Conservation (phyloP, 2,329 filamentous ascomycete species). For the Ophiostoma montium region DNA sequence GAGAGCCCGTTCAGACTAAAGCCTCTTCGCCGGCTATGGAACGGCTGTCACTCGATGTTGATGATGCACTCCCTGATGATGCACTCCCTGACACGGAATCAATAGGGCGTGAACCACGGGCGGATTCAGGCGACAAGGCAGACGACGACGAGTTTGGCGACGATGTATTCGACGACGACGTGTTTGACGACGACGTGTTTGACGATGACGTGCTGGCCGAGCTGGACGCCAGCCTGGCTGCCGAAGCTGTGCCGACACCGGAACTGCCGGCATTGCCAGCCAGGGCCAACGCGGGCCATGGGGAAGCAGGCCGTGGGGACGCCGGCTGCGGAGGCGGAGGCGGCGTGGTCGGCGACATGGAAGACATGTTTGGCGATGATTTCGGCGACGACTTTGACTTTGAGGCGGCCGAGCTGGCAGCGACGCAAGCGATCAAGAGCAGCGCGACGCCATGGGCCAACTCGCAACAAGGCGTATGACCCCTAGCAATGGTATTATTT, state of each 20-base stretch:
- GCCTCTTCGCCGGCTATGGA: background rate
- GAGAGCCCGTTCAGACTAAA: background rate
- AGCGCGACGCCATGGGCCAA: constrained; percentile 8
- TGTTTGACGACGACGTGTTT: constrained; percentile 38
- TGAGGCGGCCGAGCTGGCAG: constrained; percentile 59
- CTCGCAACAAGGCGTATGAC: constrained; percentile 38
- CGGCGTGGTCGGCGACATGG: constrained; percentile 18
- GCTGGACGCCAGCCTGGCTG: constrained; percentile 32
- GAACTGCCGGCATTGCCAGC: constrained; percentile 14
- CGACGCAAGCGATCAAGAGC: constrained; percentile 44
- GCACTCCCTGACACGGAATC: background rate
- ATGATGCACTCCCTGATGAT: background rate
- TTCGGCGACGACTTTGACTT: constrained; percentile 63
- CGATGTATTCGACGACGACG: constrained; percentile 40
- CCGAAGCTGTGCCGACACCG: too few species aligned
- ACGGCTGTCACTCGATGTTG: background rate
- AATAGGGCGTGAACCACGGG: background rate
- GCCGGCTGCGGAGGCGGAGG: background rate
- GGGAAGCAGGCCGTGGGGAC: too few species aligned
- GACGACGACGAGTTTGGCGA: constrained; percentile 19
- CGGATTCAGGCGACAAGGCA: background rate
- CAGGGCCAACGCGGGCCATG: constrained; percentile 14
- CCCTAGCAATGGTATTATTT: background rate
- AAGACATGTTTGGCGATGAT: constrained; percentile 51
- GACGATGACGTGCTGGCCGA: constrained; percentile 46